Evolutionary conservation across 1,284 basidiomycete species (phyloP).

Genomic region (Dichomitus squalens): DNA sequence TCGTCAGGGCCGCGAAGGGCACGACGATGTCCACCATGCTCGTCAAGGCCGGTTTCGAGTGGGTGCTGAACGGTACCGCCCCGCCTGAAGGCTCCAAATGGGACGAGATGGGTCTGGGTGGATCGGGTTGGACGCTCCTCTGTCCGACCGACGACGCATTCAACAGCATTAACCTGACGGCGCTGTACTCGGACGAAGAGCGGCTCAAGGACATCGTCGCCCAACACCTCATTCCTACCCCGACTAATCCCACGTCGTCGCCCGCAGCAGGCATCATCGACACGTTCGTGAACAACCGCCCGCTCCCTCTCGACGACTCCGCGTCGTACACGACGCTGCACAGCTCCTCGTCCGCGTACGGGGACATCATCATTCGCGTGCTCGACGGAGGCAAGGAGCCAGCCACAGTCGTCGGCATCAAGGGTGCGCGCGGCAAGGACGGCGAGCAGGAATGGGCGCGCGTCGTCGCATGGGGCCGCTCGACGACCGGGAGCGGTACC

Average conservation of each 20-base stretch:
- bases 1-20: slow-evolving; percentile 86
- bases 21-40: slow-evolving; percentile 88
- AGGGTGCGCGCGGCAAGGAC: slow-evolving; percentile 79
- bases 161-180: slow-evolving; percentile 84
- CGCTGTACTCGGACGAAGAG: slow-evolving; percentile 66
- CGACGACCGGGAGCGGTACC: slow-evolving; percentile 65
- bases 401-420: slow-evolving; percentile 63
- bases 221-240: slow-evolving; percentile 85
- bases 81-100: slow-evolving; percentile 68
- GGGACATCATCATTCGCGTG: slow-evolving; percentile 79
- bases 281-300: slow-evolving; percentile 63
- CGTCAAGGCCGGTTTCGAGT: slow-evolving; percentile 81
- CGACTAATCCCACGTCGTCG: slow-evolving; percentile 9
- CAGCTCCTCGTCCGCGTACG: slow-evolving; percentile 57
- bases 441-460: slow-evolving; percentile 76
- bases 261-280: slow-evolving; percentile 29
- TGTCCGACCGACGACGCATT: slow-evolving; percentile 94
- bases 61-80: slow-evolving; percentile 85
- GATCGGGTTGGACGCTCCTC: slow-evolving; percentile 79
- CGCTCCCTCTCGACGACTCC: slow-evolving; percentile 71
- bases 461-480: slow-evolving; percentile 81
- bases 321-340: slow-evolving; percentile 75
- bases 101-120: slow-evolving; percentile 50
- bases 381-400: slow-evolving; percentile 43
- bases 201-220: slow-evolving; percentile 72